Evolutionary conservation across 106 monocot genomes (phyloP), one percentile per base, ranked within the genome.

Genomic region (Chionographis japonica): DNA sequence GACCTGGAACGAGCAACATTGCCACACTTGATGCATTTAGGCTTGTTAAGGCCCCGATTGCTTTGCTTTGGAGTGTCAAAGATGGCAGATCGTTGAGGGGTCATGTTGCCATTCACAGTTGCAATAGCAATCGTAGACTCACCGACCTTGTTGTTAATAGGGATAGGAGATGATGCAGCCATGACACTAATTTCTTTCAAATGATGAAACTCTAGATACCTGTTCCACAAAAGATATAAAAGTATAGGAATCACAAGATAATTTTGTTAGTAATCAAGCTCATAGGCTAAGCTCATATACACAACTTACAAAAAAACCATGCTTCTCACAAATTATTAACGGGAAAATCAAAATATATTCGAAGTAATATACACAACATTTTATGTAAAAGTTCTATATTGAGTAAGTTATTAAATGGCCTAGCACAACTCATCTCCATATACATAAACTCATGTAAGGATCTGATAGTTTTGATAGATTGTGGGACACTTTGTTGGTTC

Each of bases 1-100:
- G 7, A 88, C 88, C 81, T 84, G 12, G 88, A 88, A 39, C 84
- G 88, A 59, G 84, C 88, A 58, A 88, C 88, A 73, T 88, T 88
- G 46, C 88, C 88, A 15, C 88, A 88, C 61, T 84, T 78, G 63
- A 84, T 78, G 54, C 84, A 88, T 61, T 84, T 88, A 18, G 88
- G 88, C 71, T 88, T 88, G 62, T 88, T 88, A 18, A 84, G 78
- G 9, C 88, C 88, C 17, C 88, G 74, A 16, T 78, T 77, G 64
- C 58, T 88, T 8, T 65, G 70, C 78, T 75, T 84, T 4, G 88
- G 84, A 16, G 69, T 63, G 4, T 85, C 85, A 51, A 78, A 42
- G 12, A 56, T 19, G 50, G 54, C 52, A 61, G 74, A 43, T 2
- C 55, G 64, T 37, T 61, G 76, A 9, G 68, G 75, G 37, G 62